Base-by-base conservation (phyloP, 306 rosid species). In the Cucurbita argyrosperma region DNA sequence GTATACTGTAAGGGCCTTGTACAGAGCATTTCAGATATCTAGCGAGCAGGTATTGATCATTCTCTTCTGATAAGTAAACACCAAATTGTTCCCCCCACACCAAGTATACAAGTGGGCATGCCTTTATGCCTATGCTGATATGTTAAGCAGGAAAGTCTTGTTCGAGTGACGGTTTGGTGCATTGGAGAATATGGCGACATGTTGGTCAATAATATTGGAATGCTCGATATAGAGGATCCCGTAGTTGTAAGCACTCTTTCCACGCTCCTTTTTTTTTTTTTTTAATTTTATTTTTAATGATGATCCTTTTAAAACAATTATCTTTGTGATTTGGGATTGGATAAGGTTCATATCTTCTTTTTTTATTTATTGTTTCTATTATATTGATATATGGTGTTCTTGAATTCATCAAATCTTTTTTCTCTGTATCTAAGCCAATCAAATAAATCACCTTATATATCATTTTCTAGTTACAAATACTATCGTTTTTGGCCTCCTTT, bases 151-250 rank as follows among this genome's bases (percentile, higher is more conserved):
- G 99, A 94, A 87, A 81, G 84, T 82, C 96, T 94, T 58, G 96
- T 94, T 82, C 97, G 96, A 81, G 97, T 94, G 82, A 88, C 97
- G 74, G 94, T 94, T 78, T 94, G 99, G 99, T 94, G 99, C 82
- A 85, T 91, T 74, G 99, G 99, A 76, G 99, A 94, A 85, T 91
- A 89, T 70, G 96, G 97, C 67, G 99, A 94, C 83, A 47, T 94
- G 88, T 62, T 94, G 83, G 90, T 94, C 50, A 88, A 94, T 71
- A 89, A 85, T 72, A 81, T 85, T 71, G 95, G 96, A 69, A 89
- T 94, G 95, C 92, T 88, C 47, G 91, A 89, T 77, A 75, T 84
- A 79, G 99, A 94, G 87, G 96, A 94, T 72, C 92, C 97, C 42
- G 76, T 94, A 69, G 86, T 91, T 13, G 99, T 94, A 77, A 88